Conservation (phyloP, 2,329 filamentous ascomycete species). For the Colletotrichum horii region DNA sequence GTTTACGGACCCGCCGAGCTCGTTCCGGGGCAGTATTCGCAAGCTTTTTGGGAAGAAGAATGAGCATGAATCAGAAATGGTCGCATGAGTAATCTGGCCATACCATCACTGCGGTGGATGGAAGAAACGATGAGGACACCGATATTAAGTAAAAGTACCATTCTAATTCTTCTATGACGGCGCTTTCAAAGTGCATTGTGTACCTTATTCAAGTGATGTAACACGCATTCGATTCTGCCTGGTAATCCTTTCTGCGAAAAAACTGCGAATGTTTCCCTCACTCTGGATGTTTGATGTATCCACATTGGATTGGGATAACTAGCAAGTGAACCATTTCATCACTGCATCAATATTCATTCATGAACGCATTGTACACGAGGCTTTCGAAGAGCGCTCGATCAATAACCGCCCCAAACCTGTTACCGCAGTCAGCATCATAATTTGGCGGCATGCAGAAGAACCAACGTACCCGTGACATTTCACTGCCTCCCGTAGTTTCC, state of each 20-base stretch:
- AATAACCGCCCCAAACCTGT: conserved; percentile 12
- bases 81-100: background rate
- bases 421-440: background rate
- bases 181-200: background rate
- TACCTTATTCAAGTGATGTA: background rate
- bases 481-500: conserved; percentile 32
- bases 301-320: background rate
- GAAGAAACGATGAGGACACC: background rate
- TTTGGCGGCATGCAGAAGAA: background rate
- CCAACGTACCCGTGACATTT: conserved; percentile 39
- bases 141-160: background rate
- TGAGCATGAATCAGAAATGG: background rate
- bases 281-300: background rate
- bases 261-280: background rate
- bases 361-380: background rate
- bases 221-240: background rate
- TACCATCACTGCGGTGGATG: background rate
- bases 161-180: background rate
- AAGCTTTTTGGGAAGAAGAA: conserved; percentile 41
- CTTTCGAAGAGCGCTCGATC: background rate
- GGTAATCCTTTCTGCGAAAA: background rate
- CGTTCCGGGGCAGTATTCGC: conserved; percentile 62
- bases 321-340: background rate
- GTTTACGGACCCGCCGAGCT: conserved; percentile 52
- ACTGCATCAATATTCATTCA: background rate